These are phyloP conservation scores for Phyllostachys edulis DNA, from an alignment of 176 grass and related monocot genomes.

Conservation along the genomic window DNA sequence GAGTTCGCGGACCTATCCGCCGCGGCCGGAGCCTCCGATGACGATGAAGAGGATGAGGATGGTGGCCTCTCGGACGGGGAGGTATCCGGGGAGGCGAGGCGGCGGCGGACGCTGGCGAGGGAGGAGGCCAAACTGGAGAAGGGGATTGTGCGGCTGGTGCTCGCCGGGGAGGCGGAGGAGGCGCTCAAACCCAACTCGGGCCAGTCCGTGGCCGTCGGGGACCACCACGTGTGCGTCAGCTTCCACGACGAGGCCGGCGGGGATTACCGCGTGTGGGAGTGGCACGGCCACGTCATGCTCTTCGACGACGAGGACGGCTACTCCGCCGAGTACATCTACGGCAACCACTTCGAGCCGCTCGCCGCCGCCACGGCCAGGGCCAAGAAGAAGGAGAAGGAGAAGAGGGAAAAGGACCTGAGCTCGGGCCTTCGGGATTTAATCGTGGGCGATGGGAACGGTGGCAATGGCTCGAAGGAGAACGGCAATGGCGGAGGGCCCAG, in stretches of 20 bases:
- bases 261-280: slow-evolving; percentile 96
- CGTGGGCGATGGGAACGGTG: slow-evolving; percentile 1
- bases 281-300: slow-evolving; percentile 97
- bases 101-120: slow-evolving; percentile 53
- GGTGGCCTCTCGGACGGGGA: slow-evolving; percentile 13
- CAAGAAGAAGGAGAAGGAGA: slow-evolving; percentile 64
- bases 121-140: slow-evolving; percentile 88
- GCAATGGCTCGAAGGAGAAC: slow-evolving; percentile 27
- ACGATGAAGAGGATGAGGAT: slow-evolving; percentile 36
- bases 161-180: slow-evolving; percentile 62
- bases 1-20: slow-evolving; percentile 62
- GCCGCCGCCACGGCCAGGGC: slow-evolving; percentile 38
- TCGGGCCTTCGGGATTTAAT: slow-evolving; percentile 87
- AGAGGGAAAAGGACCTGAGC: slow-evolving; percentile 51
- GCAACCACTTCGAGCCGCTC: slow-evolving; percentile 87
- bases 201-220: slow-evolving; percentile 81
- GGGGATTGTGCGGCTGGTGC: slow-evolving; percentile 69
- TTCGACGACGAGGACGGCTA: slow-evolving; percentile 93
- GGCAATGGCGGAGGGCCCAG: slow-evolving; percentile 39
- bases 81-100: slow-evolving; percentile 43
- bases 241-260: slow-evolving; percentile 78
- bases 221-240: slow-evolving; percentile 78
- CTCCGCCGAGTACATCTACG: slow-evolving; percentile 89
- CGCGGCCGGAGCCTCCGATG: slow-evolving; percentile 33
- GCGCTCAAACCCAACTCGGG: slow-evolving; percentile 82